phyloP scores from a whole-genome alignment of 2,329 filamentous ascomycete species.

The Aureobasidium namibiae region DNA sequence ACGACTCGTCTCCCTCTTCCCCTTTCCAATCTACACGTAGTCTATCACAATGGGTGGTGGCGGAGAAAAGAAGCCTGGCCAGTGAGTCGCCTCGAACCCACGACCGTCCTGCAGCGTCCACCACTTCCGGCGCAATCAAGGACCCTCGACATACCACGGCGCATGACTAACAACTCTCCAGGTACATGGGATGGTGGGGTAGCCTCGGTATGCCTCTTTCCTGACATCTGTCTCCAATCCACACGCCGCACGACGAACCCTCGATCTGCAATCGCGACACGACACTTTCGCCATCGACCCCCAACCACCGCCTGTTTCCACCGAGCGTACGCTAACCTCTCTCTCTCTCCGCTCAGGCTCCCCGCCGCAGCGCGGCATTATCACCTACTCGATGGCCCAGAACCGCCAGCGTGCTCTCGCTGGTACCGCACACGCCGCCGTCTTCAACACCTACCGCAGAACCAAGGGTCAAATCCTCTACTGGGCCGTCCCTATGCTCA shows the following conservation, averaged over 20 bases:
- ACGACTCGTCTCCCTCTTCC: background rate
- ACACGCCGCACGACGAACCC: background rate
- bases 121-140: background rate
- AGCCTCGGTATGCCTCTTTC: slow-evolving; percentile 55
- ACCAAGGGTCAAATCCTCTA: slow-evolving; percentile 82
- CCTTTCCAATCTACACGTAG: background rate
- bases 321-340: slow-evolving; percentile 18
- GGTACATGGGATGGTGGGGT: slow-evolving; percentile 69
- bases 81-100: slow-evolving; percentile 24
- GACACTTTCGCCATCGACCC: background rate
- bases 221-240: background rate
- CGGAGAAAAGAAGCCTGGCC: slow-evolving; percentile 33
- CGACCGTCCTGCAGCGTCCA: background rate
- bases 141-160: background rate
- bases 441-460: slow-evolving; percentile 94
- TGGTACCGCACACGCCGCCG: slow-evolving; percentile 65
- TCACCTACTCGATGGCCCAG: slow-evolving; percentile 66
- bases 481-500: slow-evolving; percentile 69
- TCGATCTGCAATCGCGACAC: background rate
- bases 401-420: slow-evolving; percentile 88
- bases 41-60: slow-evolving; percentile 33
- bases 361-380: slow-evolving; percentile 52
- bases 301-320: background rate
- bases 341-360: slow-evolving; percentile 28
- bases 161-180: slow-evolving; percentile 32